Conservation (phyloP, 805 yeast species). For the Zygoascus flipseniorum region DNA sequence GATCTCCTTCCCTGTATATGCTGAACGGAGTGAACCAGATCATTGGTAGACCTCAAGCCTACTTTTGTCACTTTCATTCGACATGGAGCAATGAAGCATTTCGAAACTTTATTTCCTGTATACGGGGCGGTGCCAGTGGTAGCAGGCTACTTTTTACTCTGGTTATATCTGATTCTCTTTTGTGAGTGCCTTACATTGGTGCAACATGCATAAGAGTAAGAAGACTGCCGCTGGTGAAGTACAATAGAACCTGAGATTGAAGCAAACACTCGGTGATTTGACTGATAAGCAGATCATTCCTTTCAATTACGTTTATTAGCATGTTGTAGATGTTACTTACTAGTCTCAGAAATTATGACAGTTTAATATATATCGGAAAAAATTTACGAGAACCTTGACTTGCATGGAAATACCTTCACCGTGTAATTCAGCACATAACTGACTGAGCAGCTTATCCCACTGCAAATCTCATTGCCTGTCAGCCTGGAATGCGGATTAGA, state of each 20-base stretch:
- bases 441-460: too few species aligned
- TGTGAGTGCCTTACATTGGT: slow-evolving; percentile 32
- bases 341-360: too few species aligned
- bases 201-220: slow-evolving; percentile 32
- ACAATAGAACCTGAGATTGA: neutral
- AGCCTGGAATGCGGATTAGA: too few species aligned
- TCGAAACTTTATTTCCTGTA: slow-evolving; percentile 49
- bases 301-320: slow-evolving; percentile 3
- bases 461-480: too few species aligned
- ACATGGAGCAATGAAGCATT: slow-evolving; percentile 28
- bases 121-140: slow-evolving; percentile 46
- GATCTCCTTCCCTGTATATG: slow-evolving; percentile 36
- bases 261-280: slow-evolving; percentile 1
- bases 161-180: slow-evolving; percentile 43
- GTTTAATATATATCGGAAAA: too few species aligned
- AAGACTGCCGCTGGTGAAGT: neutral
- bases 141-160: slow-evolving; percentile 16
- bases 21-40: slow-evolving; percentile 36
- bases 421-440: too few species aligned
- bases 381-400: too few species aligned
- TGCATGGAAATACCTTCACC: too few species aligned
- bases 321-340: too few species aligned
- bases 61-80: slow-evolving; percentile 32
- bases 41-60: slow-evolving; percentile 41
- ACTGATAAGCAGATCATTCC: slow-evolving; percentile 7